These are phyloP conservation scores for Globisporangium acanthophoron DNA, from an alignment of 352 stramenopile species.

Conservation along the genomic window DNA sequence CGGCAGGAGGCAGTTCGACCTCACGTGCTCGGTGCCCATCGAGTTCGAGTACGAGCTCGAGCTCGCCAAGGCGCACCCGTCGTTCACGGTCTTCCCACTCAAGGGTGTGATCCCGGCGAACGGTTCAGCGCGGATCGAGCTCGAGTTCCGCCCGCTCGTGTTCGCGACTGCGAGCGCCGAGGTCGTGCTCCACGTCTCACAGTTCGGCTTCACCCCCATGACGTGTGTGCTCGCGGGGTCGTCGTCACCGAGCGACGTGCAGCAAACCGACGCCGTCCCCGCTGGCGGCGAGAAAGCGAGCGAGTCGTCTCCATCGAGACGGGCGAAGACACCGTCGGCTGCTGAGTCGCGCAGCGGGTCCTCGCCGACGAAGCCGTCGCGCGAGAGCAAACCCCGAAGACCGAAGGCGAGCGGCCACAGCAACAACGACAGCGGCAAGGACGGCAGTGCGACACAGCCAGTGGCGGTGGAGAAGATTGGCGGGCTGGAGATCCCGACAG, in stretches of 20 bases:
- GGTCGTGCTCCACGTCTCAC: slow-evolving; percentile 67
- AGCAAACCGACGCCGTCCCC: background rate
- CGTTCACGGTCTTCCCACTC: slow-evolving; percentile 76
- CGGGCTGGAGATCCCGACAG: slow-evolving; percentile 59
- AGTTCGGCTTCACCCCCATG: slow-evolving; percentile 68
- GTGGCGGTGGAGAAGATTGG: slow-evolving; percentile 28
- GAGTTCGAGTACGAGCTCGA: slow-evolving; percentile 85
- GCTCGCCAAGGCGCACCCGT: slow-evolving; percentile 54
- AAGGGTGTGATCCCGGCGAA: slow-evolving; percentile 65
- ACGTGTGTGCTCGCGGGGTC: slow-evolving; percentile 60
- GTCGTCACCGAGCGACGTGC: slow-evolving; percentile 28
- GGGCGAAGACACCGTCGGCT: background rate
- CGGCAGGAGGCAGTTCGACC: slow-evolving; percentile 30
- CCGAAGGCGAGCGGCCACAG: background rate
- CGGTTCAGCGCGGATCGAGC: slow-evolving; percentile 51
- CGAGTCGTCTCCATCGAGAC: background rate
- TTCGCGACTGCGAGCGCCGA: slow-evolving; percentile 63
- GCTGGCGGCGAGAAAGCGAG: background rate
- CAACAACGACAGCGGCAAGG: too few relatives aligned
- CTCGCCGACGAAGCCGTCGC: background rate
- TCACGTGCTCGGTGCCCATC: slow-evolving; percentile 79
- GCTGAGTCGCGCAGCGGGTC: background rate
- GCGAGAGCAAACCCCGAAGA: background rate
- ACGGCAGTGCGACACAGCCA: background rate
- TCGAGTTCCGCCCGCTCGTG: slow-evolving; percentile 67